Conservation (phyloP, 164 flowering plant species). For the Malania oleifera region DNA sequence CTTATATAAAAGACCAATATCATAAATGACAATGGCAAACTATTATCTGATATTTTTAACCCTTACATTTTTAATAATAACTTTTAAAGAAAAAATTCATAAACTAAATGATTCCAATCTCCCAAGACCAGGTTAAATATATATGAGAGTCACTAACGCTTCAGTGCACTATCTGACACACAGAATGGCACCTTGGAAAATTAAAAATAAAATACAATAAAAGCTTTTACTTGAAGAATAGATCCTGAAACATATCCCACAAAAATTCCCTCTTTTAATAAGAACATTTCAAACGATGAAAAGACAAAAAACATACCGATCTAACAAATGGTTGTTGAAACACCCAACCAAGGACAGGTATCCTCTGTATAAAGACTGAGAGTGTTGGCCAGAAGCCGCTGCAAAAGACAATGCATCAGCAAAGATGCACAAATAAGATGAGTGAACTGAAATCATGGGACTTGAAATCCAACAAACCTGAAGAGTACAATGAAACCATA, state of each 20-base stretch:
- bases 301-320: conserved; percentile 52
- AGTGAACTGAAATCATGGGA: not conserved
- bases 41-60: too few species aligned
- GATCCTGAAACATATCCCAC: not conserved
- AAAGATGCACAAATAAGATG: not conserved
- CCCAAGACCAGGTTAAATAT: too few species aligned
- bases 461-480: conserved; percentile 44
- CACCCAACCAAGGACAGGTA: conserved; percentile 95
- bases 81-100: too few species aligned
- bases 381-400: conserved; percentile 98
- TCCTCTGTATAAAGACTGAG: conserved; percentile 83
- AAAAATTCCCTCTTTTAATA: not conserved
- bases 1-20: too few species aligned
- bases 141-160: too few species aligned
- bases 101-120: too few species aligned
- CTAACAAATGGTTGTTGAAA: conserved; percentile 84
- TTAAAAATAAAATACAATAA: too few species aligned
- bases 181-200: too few species aligned
- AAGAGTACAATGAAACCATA: conserved; percentile 90
- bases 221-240: too few species aligned
- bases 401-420: conserved; percentile 26
- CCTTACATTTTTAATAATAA: too few species aligned
- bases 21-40: too few species aligned
- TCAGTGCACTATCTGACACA: too few species aligned
- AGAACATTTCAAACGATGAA: not conserved